A percentile compares a stretch with the other conserved stretches of the same genome.
Evolutionary conservation across 2,329 filamentous ascomycete genomes (phyloP).

Genomic region (Cadophora sp.): DNA sequence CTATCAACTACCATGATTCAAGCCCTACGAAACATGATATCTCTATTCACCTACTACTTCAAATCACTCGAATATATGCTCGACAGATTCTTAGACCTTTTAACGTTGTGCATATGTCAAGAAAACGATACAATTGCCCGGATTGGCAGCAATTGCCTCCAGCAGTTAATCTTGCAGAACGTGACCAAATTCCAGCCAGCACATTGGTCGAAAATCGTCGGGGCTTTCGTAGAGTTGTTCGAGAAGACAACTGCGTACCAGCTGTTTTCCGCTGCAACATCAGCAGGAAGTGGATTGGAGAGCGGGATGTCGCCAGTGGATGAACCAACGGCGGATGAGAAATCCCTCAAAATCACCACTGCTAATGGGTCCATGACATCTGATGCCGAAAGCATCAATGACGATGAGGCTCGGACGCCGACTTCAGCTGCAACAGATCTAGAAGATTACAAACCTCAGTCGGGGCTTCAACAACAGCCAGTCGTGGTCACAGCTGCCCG

Average conservation of each 20-base stretch:
- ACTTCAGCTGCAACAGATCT: slow-evolving; percentile 40
- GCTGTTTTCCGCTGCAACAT: slow-evolving; percentile 82
- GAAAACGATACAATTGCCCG: slow-evolving; percentile 98
- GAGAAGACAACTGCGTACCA: slow-evolving; percentile 94
- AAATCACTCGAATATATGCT: slow-evolving; percentile 97
- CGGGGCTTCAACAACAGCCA: slow-evolving; percentile 82
- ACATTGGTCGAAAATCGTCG: slow-evolving; percentile 95
- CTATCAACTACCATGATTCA: slow-evolving; percentile 99
- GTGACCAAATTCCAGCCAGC: slow-evolving; percentile 86
- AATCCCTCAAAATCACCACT: slow-evolving; percentile 68
- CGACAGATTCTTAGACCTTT: slow-evolving; percentile 91
- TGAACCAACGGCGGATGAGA: slow-evolving; percentile 50
- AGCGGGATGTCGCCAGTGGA: slow-evolving; percentile 53
- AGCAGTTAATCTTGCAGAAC: slow-evolving; percentile 95
- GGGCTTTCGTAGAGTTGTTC: slow-evolving; percentile 95
- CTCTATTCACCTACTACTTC: slow-evolving; percentile 98
- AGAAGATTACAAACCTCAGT: slow-evolving; percentile 86
- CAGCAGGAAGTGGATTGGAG: slow-evolving; percentile 60
- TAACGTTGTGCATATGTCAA: slow-evolving; percentile 96
- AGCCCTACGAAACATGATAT: slow-evolving; percentile 97
- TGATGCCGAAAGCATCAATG: slow-evolving; percentile 42
- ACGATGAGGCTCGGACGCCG: slow-evolving; percentile 42
- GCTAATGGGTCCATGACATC: slow-evolving; percentile 49
- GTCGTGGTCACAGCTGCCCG: slow-evolving; percentile 92
- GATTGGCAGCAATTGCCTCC: slow-evolving; percentile 97